Evolutionary conservation across 140 eudicot species (phyloP).

Genomic region (Erigeron philadelphicus): DNA sequence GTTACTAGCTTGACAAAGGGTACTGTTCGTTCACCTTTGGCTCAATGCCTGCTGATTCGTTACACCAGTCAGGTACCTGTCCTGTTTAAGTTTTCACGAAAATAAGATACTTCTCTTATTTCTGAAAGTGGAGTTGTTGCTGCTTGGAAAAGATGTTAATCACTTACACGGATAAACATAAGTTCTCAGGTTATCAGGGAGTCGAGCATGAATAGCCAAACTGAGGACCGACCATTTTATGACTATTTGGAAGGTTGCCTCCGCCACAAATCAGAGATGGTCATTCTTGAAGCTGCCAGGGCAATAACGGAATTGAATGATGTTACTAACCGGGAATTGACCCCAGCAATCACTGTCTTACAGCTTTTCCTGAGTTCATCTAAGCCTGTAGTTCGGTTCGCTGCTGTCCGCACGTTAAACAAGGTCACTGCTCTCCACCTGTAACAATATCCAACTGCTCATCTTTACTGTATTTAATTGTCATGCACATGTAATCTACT

Average conservation of each 20-base stretch:
- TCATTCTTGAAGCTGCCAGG: constrained; percentile 87
- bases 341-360: constrained; percentile 88
- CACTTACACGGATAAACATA: not conserved
- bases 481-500: constrained; percentile 1
- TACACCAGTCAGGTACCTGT: constrained; percentile 68
- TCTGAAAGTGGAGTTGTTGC: not conserved
- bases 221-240: constrained; percentile 88
- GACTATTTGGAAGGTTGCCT: constrained; percentile 88
- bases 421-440: constrained; percentile 46
- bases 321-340: constrained; percentile 81
- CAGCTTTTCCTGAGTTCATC: constrained; percentile 92
- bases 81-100: not conserved
- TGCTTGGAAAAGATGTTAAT: constrained; percentile 8
- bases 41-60: constrained; percentile 87
- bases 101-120: not conserved
- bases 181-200: constrained; percentile 71
- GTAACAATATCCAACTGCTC: not conserved
- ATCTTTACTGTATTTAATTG: not conserved
- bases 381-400: constrained; percentile 92
- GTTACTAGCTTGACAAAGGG: constrained; percentile 96
- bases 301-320: constrained; percentile 83
- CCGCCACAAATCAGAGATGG: constrained; percentile 96
- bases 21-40: constrained; percentile 86
- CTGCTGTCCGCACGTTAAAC: constrained; percentile 90
- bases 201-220: constrained; percentile 45